Conservation (phyloP, 805 yeast genomes). For the Candida nonsorbophila region DNA sequence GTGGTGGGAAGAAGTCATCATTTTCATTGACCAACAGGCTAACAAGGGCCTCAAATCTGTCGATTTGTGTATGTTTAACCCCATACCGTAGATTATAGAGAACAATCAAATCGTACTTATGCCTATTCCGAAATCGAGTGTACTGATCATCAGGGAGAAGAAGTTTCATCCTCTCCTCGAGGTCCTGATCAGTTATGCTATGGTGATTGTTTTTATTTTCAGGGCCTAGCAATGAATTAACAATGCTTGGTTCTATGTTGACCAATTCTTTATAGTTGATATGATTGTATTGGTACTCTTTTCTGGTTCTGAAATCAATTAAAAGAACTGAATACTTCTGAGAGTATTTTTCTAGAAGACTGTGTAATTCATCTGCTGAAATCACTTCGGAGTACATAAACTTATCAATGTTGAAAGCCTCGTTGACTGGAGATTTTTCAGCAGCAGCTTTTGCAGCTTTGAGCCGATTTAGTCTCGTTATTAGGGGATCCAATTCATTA, state of each 20-base stretch:
- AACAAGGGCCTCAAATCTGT: slow-evolving; percentile 28
- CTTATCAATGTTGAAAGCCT: slow-evolving; percentile 1
- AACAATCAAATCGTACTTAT: slow-evolving; percentile 57
- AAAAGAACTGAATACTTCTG: slow-evolving; percentile 37
- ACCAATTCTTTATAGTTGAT: slow-evolving; percentile 54
- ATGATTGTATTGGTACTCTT: slow-evolving; percentile 59
- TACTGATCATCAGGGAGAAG: slow-evolving; percentile 55
- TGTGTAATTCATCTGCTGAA: slow-evolving; percentile 13
- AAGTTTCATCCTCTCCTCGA: slow-evolving; percentile 57
- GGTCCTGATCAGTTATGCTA: slow-evolving; percentile 51
- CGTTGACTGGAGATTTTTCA: too few species aligned
- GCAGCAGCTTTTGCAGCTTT: too few species aligned
- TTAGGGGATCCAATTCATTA: too few species aligned
- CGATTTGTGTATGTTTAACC: slow-evolving; percentile 11
- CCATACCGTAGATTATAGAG: slow-evolving; percentile 52
- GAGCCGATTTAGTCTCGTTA: too few species aligned
- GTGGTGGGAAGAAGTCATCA: slow-evolving; percentile 34
- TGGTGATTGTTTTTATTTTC: slow-evolving; percentile 13
- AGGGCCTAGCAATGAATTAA: slow-evolving; percentile 19
- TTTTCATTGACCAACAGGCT: slow-evolving; percentile 27
- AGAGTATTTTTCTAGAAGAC: slow-evolving; percentile 6
- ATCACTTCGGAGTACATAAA: slow-evolving; percentile 13
- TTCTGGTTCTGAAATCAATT: slow-evolving; percentile 65
- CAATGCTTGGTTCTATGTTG: slow-evolving; percentile 65
- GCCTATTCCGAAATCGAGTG: slow-evolving; percentile 46